These are phyloP conservation scores for Vigna hirtella DNA, from an alignment of 306 rosid species.

Conservation along the genomic window DNA sequence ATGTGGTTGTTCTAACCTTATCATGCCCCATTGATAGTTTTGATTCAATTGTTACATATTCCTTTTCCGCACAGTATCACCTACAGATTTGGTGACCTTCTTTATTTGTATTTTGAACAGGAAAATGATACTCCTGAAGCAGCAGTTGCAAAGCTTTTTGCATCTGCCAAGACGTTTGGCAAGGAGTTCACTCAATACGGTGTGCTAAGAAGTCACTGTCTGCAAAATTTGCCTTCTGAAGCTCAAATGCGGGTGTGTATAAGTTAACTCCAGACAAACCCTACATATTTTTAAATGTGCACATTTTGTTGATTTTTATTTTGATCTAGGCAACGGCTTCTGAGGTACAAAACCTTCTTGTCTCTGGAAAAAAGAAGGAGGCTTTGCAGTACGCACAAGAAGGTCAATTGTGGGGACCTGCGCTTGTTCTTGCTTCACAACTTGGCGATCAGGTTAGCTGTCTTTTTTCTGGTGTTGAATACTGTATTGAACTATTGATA, in stretches of 20 bases:
- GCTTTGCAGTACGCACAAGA: constrained; percentile 90
- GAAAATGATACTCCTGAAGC: constrained; percentile 81
- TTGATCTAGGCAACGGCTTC: constrained; percentile 80
- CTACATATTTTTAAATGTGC: constrained; percentile 1
- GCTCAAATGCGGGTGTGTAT: constrained; percentile 74
- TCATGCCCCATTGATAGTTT: constrained; percentile 22
- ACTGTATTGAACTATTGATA: constrained; percentile 10
- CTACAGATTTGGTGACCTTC: constrained; percentile 24
- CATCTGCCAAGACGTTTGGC: constrained; percentile 64
- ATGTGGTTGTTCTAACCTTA: neutral
- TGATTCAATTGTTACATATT: constrained; percentile 15
- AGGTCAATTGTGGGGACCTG: constrained; percentile 99
- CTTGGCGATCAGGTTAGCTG: constrained; percentile 85
- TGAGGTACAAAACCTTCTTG: constrained; percentile 93
- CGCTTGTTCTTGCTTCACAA: constrained; percentile 92
- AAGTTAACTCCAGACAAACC: neutral
- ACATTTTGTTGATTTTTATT: constrained; percentile 39
- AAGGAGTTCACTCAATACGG: constrained; percentile 62
- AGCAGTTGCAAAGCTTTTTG: constrained; percentile 86
- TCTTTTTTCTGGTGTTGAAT: constrained; percentile 14
- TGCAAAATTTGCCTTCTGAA: constrained; percentile 84
- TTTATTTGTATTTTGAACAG: constrained; percentile 48
- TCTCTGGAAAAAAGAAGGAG: constrained; percentile 88
- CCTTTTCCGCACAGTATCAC: constrained; percentile 11
- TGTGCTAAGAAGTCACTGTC: constrained; percentile 63